Evolutionary conservation across 768 basidiomycete genomes (phyloP).

Genomic region (Brasilioporus rufonigricans): DNA sequence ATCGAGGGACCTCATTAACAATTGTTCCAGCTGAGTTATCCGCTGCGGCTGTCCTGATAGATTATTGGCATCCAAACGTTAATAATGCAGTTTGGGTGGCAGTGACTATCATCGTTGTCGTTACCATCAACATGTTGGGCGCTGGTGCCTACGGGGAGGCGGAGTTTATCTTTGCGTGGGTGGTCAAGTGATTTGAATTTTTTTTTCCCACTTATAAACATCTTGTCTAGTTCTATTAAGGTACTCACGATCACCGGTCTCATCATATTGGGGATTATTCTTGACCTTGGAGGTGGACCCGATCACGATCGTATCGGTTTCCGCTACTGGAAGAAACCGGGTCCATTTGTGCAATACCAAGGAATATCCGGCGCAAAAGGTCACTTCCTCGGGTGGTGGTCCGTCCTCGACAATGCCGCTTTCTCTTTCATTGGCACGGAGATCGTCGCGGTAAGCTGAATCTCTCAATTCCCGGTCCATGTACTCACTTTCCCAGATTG

Average conservation of each 20-base stretch:
- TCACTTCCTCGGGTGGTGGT: constrained; percentile 70
- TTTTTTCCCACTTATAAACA: background rate
- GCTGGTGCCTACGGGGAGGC: constrained; percentile 81
- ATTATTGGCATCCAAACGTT: constrained; percentile 62
- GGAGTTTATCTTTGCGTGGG: constrained; percentile 81
- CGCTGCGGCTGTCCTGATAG: constrained; percentile 66
- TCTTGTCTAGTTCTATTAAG: constrained; percentile 63
- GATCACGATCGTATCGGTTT: constrained; percentile 62
- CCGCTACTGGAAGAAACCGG: constrained; percentile 83
- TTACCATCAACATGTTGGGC: constrained; percentile 74
- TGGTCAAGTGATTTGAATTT: background rate
- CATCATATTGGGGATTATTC: constrained; percentile 65
- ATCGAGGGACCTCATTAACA: background rate
- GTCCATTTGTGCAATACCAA: constrained; percentile 76
- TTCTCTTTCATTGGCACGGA: constrained; percentile 95
- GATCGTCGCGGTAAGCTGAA: constrained; percentile 73
- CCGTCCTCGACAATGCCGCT: constrained; percentile 80
- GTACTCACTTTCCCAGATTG: constrained; percentile 48
- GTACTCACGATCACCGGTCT: constrained; percentile 79
- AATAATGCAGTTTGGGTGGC: constrained; percentile 77
- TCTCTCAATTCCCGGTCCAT: background rate
- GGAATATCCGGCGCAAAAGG: constrained; percentile 68
- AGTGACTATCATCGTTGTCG: constrained; percentile 70
- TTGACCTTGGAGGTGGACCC: constrained; percentile 90
- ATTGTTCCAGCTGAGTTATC: constrained; percentile 29